Evolutionary conservation across 108 stramenopile species (phyloP).

Genomic region (Nannochloropsis granulata): DNA sequence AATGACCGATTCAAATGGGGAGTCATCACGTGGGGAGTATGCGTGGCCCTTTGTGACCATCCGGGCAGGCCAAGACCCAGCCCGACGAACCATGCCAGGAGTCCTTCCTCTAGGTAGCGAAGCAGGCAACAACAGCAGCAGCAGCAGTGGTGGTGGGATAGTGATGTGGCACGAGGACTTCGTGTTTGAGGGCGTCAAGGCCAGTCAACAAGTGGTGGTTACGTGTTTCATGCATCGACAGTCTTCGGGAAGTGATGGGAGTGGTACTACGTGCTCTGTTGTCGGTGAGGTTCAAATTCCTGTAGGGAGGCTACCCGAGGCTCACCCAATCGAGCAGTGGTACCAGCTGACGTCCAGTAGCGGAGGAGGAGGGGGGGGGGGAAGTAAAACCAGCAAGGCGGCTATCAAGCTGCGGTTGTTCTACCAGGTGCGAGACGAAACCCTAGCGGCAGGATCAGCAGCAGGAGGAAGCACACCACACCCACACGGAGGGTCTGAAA

Average conservation of each 20-base stretch:
- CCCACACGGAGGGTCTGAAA: neutral
- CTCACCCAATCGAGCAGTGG: constrained; percentile 25
- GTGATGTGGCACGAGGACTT: neutral
- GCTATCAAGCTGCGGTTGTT: neutral
- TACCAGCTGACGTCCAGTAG: constrained; percentile 8
- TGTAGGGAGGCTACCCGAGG: constrained; percentile 14
- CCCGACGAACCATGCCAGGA: neutral
- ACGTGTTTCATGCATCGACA: neutral
- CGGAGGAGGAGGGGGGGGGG: neutral
- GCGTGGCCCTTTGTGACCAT: neutral
- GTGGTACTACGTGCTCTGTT: neutral
- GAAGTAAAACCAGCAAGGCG: neutral
- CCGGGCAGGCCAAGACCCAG: neutral
- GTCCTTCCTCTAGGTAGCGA: neutral
- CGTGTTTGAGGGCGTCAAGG: neutral
- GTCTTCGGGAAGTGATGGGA: neutral
- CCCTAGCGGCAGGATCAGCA: neutral
- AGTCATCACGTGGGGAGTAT: neutral
- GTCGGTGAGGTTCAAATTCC: constrained; percentile 24
- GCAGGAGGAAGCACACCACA: neutral
- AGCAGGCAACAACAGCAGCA: neutral
- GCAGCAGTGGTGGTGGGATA: neutral
- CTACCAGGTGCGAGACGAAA: neutral
- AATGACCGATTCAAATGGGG: neutral
- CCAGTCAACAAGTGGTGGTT: neutral